Percentiles rank a stretch among this genome's conserved stretches.
Evolutionary conservation across 2,329 filamentous ascomycete species (phyloP).

Genomic region (Ilyonectria mors-panacis): DNA sequence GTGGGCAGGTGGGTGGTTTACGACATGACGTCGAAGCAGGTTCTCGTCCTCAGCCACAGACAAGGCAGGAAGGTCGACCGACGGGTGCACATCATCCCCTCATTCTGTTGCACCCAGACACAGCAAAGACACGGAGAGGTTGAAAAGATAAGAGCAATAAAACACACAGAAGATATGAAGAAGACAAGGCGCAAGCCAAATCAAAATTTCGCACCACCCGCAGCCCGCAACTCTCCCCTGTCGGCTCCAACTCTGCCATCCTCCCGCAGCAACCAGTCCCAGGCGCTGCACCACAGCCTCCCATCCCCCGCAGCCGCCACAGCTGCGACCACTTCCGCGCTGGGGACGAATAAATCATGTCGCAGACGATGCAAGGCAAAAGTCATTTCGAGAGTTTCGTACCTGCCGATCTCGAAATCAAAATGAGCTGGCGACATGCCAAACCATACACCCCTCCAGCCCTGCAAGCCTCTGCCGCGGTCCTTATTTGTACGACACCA

Average conservation of each 20-base stretch:
- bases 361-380: neutral
- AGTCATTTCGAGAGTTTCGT: neutral
- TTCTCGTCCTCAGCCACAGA: neutral
- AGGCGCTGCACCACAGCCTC: neutral
- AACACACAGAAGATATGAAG: neutral
- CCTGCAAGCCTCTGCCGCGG: neutral
- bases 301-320: neutral
- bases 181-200: neutral
- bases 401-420: neutral
- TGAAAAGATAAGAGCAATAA: neutral
- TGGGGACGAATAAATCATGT: neutral
- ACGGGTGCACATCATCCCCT: neutral
- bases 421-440: neutral
- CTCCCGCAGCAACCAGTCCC: neutral
- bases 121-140: neutral
- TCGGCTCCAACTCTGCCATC: slow-evolving; percentile 14
- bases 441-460: neutral
- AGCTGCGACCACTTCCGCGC: neutral
- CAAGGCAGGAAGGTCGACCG: neutral
- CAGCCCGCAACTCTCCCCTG: neutral
- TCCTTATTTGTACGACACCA: slow-evolving; percentile 1
- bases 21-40: slow-evolving; percentile 5
- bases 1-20: neutral
- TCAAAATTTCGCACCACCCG: slow-evolving; percentile 2
- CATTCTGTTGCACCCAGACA: neutral